Percentiles rank a stretch among this genome's conserved stretches.
These are phyloP conservation scores for Jatropha podagrica DNA, from an alignment of 441 rosid genomes.

Conservation along the genomic window DNA sequence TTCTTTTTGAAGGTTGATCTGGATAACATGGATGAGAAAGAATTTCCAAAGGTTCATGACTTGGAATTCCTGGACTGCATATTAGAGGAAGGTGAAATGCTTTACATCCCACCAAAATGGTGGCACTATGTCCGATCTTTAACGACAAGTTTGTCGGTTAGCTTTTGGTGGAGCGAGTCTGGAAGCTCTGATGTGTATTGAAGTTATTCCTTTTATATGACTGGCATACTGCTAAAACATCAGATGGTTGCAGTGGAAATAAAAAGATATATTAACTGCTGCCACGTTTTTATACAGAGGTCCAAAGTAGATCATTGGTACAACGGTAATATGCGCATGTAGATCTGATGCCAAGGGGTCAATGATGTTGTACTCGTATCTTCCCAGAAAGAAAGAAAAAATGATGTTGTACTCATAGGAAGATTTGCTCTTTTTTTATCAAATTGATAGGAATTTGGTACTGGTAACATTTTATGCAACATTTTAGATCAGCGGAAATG, in stretches of 20 bases:
- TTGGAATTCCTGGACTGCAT: conserved; percentile 85
- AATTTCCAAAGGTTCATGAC: conserved; percentile 60
- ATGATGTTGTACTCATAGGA: neutral
- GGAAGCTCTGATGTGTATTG: conserved; percentile 36
- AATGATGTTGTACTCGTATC: too few species aligned
- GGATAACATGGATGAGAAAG: conserved; percentile 59
- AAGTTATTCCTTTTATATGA: conserved; percentile 24
- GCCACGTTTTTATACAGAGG: conserved; percentile 12
- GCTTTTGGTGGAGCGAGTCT: conserved; percentile 87
- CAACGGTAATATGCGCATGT: neutral
- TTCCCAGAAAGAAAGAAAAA: too few species aligned
- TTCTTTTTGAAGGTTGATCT: conserved; percentile 77
- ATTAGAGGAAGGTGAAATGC: conserved; percentile 94
- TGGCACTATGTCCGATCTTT: conserved; percentile 97
- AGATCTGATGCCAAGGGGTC: neutral
- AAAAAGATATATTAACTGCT: neutral
- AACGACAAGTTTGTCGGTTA: conserved; percentile 79
- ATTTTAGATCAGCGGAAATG: conserved; percentile 2
- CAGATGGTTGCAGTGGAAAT: neutral
- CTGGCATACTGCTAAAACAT: conserved; percentile 10
- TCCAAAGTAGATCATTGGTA: neutral
- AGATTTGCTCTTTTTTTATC: neutral
- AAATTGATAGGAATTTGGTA: too few species aligned
- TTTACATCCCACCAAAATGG: conserved; percentile 98
- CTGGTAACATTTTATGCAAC: neutral